Conservation (phyloP, 2,329 filamentous ascomycete genomes). For the Hypoxylon rubiginosum region DNA sequence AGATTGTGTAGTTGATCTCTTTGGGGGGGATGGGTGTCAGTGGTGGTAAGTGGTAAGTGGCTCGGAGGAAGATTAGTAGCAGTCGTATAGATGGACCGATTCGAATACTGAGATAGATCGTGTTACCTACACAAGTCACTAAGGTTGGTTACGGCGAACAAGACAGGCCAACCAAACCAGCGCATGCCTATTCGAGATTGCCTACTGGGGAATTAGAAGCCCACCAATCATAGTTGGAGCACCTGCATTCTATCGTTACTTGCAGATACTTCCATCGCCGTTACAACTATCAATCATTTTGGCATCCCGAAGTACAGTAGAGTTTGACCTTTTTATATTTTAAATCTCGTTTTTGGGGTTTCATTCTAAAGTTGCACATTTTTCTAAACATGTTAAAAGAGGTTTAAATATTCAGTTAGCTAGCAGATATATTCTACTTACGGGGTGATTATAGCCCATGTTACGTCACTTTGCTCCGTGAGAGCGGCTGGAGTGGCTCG, state of each 20-base stretch:
- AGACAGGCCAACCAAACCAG: constrained; percentile 9
- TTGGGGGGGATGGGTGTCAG: constrained; percentile 17
- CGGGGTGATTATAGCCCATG: neutral
- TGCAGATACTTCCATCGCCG: constrained; percentile 26
- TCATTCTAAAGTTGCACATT: neutral
- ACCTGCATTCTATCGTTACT: constrained; percentile 28
- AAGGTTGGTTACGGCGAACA: neutral
- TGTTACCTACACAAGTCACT: constrained; percentile 7
- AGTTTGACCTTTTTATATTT: neutral
- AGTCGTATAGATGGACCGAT: constrained; percentile 31
- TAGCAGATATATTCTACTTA: neutral
- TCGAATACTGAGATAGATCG: constrained; percentile 22
- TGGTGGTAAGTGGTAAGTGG: constrained; percentile 1
- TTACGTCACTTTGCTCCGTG: neutral
- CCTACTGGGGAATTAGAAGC: constrained; percentile 38
- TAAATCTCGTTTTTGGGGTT: neutral
- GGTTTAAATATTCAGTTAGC: neutral
- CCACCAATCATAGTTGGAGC: constrained; percentile 33
- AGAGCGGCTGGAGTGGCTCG: neutral
- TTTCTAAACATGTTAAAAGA: neutral
- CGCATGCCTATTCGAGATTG: constrained; percentile 30
- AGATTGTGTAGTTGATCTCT: constrained; percentile 14
- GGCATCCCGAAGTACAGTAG: no score
- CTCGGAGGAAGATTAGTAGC: constrained; percentile 8
- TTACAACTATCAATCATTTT: no score